phyloP scores from a whole-genome alignment of 2,329 filamentous ascomycete genomes.

The Chrysoporthe austroafricana region DNA sequence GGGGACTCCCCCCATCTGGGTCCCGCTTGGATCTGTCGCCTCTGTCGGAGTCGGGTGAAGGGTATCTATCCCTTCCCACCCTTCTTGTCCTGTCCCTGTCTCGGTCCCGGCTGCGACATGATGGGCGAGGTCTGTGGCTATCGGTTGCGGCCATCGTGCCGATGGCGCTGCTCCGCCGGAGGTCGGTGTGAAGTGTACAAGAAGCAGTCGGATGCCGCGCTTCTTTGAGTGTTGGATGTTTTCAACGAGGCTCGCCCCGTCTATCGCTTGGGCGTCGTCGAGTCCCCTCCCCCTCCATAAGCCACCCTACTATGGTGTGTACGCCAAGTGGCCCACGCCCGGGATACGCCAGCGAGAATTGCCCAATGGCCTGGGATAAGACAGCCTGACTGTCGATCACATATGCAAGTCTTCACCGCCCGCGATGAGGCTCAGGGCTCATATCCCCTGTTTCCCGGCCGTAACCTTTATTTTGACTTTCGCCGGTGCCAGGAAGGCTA shows the following conservation, averaged over 20 bases:
- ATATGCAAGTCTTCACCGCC: background rate
- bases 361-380: background rate
- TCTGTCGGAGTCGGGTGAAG: slow-evolving; percentile 10
- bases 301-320: background rate
- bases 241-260: background rate
- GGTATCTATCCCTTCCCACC: slow-evolving; percentile 6
- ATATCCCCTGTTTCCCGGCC: background rate
- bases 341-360: background rate
- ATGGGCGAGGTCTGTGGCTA: slow-evolving; percentile 3
- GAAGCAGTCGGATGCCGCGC: too few relatives aligned
- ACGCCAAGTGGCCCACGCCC: background rate
- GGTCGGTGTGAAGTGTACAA: background rate
- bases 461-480: background rate
- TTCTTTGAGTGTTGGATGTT: background rate
- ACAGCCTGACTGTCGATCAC: background rate
- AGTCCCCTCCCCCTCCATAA: background rate
- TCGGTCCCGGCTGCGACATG: slow-evolving; percentile 18
- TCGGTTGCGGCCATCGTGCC: slow-evolving; percentile 11
- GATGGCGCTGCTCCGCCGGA: background rate
- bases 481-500: background rate
- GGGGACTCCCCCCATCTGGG: background rate
- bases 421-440: background rate
- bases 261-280: too few relatives aligned
- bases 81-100: slow-evolving; percentile 3
- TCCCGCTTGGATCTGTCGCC: background rate